These are phyloP conservation scores for Flaveria floridana DNA, from an alignment of 140 eudicot genomes.

Conservation along the genomic window DNA sequence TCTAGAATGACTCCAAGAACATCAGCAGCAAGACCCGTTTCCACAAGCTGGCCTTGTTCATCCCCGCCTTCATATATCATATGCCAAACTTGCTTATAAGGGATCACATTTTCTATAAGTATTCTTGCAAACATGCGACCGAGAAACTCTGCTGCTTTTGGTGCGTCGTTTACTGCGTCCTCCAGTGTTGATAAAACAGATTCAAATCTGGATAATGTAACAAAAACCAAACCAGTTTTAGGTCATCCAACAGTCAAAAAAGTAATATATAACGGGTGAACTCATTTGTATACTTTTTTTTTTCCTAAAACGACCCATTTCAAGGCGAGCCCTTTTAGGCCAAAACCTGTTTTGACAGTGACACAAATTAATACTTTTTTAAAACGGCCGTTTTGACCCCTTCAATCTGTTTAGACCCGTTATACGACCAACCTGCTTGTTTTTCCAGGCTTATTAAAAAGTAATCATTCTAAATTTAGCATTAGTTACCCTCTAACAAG, in stretches of 20 bases:
- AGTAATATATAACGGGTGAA: not conserved
- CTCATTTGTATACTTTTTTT: not conserved
- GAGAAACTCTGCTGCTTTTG: slow-evolving; percentile 87
- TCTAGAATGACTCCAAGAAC: slow-evolving; percentile 75
- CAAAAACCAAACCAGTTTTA: not conserved
- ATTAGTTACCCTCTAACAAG: slow-evolving; percentile 72
- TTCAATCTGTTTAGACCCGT: not conserved
- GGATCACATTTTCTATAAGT: slow-evolving; percentile 54
- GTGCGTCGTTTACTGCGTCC: slow-evolving; percentile 88
- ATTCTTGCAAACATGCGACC: slow-evolving; percentile 64
- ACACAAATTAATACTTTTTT: not conserved
- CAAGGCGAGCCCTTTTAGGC: not conserved
- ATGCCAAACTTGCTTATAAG: slow-evolving; percentile 55
- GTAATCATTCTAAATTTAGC: too few relatives aligned
- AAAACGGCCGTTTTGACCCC: not conserved
- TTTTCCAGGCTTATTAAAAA: not conserved
- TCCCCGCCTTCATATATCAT: slow-evolving; percentile 86
- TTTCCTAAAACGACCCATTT: not conserved
- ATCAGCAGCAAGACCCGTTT: slow-evolving; percentile 78
- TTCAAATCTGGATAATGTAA: slow-evolving; percentile 57
- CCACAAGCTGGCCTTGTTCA: slow-evolving; percentile 68
- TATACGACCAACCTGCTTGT: not conserved
- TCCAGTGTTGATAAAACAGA: slow-evolving; percentile 69
- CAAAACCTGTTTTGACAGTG: not conserved
- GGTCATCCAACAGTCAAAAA: not conserved